phyloP scores from a whole-genome alignment of 2,329 filamentous ascomycete species.

The Parastagonospora avenae region DNA sequence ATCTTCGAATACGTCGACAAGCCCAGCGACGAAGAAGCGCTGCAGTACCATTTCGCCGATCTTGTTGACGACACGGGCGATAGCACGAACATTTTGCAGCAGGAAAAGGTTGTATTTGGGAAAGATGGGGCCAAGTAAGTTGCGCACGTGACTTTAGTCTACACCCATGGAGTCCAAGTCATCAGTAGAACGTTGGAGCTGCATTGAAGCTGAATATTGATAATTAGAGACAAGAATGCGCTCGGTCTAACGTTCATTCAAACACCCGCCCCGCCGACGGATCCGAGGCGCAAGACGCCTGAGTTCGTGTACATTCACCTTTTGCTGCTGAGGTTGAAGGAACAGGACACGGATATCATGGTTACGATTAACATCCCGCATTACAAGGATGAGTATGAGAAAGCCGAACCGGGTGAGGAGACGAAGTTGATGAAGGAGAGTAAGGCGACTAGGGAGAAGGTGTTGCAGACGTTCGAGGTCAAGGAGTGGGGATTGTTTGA shows the following conservation, averaged over 20 bases:
- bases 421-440: constrained; percentile 65
- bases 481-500: constrained; percentile 79
- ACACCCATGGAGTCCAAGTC: no score
- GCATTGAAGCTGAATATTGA: no score
- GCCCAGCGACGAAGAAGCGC: constrained; percentile 70
- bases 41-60: constrained; percentile 57
- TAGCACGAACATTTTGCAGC: constrained; percentile 41
- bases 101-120: constrained; percentile 32
- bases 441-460: constrained; percentile 68
- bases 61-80: constrained; percentile 48
- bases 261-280: constrained; percentile 47
- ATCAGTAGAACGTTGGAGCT: no score
- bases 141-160: neutral
- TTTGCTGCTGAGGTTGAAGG: constrained; percentile 75
- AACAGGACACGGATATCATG: constrained; percentile 78
- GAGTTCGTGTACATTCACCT: constrained; percentile 77
- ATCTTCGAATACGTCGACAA: constrained; percentile 80
- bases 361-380: constrained; percentile 89
- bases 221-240: constrained; percentile 56
- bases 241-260: constrained; percentile 71
- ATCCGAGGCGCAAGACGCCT: constrained; percentile 37
- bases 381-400: constrained; percentile 73
- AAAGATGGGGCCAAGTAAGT: constrained; percentile 46
- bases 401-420: constrained; percentile 67
- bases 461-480: constrained; percentile 76